Conservation (phyloP, 2,329 filamentous ascomycete species). For the Cadophora malorum region DNA sequence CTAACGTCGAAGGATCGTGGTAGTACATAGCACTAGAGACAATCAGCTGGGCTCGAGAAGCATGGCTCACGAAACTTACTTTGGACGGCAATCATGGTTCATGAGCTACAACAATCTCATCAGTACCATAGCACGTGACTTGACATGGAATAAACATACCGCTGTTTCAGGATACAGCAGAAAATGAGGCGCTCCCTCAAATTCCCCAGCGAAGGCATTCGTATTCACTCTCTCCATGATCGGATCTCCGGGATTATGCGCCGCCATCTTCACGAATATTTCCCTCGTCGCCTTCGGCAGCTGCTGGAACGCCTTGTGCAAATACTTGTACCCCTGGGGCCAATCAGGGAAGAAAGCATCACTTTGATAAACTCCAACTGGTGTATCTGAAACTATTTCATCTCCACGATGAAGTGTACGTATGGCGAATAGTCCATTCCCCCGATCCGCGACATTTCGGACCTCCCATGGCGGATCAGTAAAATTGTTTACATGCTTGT, state of each 20-base stretch:
- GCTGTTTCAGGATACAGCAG: constrained; percentile 42
- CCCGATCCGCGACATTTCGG: constrained; percentile 36
- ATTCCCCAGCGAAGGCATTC: constrained; percentile 41
- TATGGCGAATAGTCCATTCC: constrained; percentile 42
- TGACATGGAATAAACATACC: constrained; percentile 27
- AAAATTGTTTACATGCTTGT: constrained; percentile 35
- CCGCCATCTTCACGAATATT: constrained; percentile 35
- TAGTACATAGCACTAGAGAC: constrained; percentile 45
- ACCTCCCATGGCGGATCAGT: constrained; percentile 39
- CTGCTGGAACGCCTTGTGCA: constrained; percentile 38
- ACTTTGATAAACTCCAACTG: constrained; percentile 39
- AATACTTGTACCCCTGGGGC: constrained; percentile 35
- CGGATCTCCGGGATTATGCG: constrained; percentile 35
- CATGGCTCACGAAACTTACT: constrained; percentile 38
- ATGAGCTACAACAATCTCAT: constrained; percentile 42
- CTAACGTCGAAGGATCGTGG: constrained; percentile 47
- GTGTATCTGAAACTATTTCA: constrained; percentile 37
- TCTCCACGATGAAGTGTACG: constrained; percentile 39
- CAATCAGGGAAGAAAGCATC: constrained; percentile 39
- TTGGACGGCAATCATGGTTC: constrained; percentile 53
- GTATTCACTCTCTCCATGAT: constrained; percentile 43
- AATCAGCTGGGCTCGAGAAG: constrained; percentile 18
- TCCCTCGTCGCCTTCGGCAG: constrained; percentile 34
- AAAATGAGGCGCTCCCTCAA: constrained; percentile 39
- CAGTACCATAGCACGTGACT: constrained; percentile 15